Percentiles rank a stretch among this genome's conserved stretches.
These are phyloP conservation scores for Lasiodiplodia hormozganensis DNA, from an alignment of 2,329 filamentous ascomycete genomes.

Conservation along the genomic window DNA sequence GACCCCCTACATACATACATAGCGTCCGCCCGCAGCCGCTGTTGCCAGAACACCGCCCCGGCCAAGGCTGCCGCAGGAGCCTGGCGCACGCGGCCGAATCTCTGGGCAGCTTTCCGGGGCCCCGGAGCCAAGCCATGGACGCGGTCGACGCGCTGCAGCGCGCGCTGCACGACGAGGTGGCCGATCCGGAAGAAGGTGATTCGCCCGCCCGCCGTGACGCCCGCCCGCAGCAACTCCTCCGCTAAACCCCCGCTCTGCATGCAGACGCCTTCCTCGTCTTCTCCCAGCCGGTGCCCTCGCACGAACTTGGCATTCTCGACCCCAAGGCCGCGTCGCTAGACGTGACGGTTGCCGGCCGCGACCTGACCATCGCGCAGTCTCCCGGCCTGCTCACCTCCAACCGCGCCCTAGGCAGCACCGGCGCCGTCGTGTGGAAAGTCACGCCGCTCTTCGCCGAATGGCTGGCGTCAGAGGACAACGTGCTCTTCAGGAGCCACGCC, in stretches of 20 bases:
- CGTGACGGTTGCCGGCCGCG: conserved; percentile 70
- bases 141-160: conserved; percentile 42
- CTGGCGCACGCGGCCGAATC: not conserved
- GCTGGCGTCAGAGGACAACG: conserved; percentile 70
- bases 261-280: conserved; percentile 89
- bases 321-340: conserved; percentile 23
- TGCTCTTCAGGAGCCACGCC: conserved; percentile 63
- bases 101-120: conserved; percentile 10
- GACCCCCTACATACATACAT: not conserved
- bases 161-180: conserved; percentile 58
- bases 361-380: conserved; percentile 82
- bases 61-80: conserved; percentile 18
- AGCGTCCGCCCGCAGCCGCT: conserved; percentile 1
- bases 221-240: conserved; percentile 2
- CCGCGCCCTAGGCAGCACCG: conserved; percentile 75
- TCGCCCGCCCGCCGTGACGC: not conserved
- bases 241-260: conserved; percentile 46
- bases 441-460: conserved; percentile 83
- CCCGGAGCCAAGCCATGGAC: conserved; percentile 18
- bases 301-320: conserved; percentile 53
- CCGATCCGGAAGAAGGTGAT: conserved; percentile 67
- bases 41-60: not conserved
- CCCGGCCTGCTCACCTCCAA: conserved; percentile 80
- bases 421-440: conserved; percentile 92
- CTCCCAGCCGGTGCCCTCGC: conserved; percentile 74